Base-by-base conservation (phyloP, 2,329 filamentous ascomycete genomes). In the Camptophora hylomeconis region DNA sequence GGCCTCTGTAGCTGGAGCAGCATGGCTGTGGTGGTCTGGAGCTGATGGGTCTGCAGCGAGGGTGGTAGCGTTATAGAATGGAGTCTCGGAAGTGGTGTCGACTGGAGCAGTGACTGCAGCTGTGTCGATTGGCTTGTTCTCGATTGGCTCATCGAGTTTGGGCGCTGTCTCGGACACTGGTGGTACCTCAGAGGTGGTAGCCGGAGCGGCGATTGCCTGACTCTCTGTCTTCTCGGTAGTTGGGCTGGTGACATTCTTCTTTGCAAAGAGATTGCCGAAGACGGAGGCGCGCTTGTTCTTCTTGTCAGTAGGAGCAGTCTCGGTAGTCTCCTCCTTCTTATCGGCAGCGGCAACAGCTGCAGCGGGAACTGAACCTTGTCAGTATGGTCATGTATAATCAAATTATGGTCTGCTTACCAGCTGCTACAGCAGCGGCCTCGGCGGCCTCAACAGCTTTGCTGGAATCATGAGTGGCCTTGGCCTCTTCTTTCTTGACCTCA, bases 251-350 rank as follows among this genome's bases (percentile, higher is more conserved):
- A 60, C 54, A 9, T 75, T 75, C 54, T 79, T 75, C 67, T 87
- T 87, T 69, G 82, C 79, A 58, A 67, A 69, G 52, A 81, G 74
- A 49, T 73, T 75, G 46, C 72, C 73, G 58, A 92, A 92, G 48
- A 86, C 76, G 42, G 81, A 89, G 58, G 75, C 74, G 56, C 83
- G 80, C 80, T 92, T 92, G 57, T 72, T 67, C 73, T 82, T 84
- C 44, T 72, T 72, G 55, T 71, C 71, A 11, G 43, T 43, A 57
- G 57, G 35, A 55, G 57, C 36, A 61, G 60, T 31, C 61, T 74
- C 38, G 19, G 36, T 26, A 25, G 51, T 54, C 26, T 53, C 48
- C 23, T 54, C 48, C 33, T 59, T 58, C 45, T 72, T 54, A 60
- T 61, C 50, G 61, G 67, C 63, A 28, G 52, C 46, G 3, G 59